A percentile compares a stretch with the other conserved stretches of the same genome.
Evolutionary conservation across 2,329 filamentous ascomycete genomes (phyloP).

Genomic region (Akanthomyces muscarius): DNA sequence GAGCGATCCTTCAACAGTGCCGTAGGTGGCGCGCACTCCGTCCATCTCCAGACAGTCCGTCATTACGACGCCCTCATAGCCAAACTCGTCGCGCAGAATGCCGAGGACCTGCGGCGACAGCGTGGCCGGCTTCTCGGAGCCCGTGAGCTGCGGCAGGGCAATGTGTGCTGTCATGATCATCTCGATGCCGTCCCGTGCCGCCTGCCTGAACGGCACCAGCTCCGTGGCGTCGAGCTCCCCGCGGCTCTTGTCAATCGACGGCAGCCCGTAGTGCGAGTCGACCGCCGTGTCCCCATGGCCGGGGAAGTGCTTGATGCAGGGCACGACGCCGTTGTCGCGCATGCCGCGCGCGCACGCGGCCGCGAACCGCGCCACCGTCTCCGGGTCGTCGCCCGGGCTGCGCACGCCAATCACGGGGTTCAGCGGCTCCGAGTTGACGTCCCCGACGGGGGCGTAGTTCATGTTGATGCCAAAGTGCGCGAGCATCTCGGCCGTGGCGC

Average conservation of each 20-base stretch:
- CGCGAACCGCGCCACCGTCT: constrained; percentile 21
- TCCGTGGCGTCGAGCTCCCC: constrained; percentile 22
- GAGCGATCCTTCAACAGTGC: constrained; percentile 24
- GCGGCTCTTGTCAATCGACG: constrained; percentile 24
- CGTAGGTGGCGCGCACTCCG: constrained; percentile 24
- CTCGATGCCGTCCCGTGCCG: constrained; percentile 23
- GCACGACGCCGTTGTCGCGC: constrained; percentile 21
- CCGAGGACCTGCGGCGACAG: constrained; percentile 23
- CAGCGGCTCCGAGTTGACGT: constrained; percentile 26
- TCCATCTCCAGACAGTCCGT: constrained; percentile 29
- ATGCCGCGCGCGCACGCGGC: constrained; percentile 23
- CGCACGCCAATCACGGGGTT: constrained; percentile 27
- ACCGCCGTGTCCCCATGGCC: constrained; percentile 27
- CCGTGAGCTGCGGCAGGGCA: constrained; percentile 23
- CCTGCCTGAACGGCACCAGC: constrained; percentile 24
- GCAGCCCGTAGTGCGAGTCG: constrained; percentile 27
- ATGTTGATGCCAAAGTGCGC: constrained; percentile 28
- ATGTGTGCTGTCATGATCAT: constrained; percentile 30
- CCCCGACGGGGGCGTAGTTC: constrained; percentile 27
- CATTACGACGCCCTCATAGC: constrained; percentile 24
- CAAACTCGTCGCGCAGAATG: constrained; percentile 24
- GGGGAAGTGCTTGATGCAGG: constrained; percentile 28
- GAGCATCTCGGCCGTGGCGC: constrained; percentile 23
- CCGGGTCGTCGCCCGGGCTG: constrained; percentile 25
- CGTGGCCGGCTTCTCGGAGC: constrained; percentile 23